These are phyloP conservation scores for Leishmania gerbilli DNA, from an alignment of 208 protist species.

Conservation along the genomic window DNA sequence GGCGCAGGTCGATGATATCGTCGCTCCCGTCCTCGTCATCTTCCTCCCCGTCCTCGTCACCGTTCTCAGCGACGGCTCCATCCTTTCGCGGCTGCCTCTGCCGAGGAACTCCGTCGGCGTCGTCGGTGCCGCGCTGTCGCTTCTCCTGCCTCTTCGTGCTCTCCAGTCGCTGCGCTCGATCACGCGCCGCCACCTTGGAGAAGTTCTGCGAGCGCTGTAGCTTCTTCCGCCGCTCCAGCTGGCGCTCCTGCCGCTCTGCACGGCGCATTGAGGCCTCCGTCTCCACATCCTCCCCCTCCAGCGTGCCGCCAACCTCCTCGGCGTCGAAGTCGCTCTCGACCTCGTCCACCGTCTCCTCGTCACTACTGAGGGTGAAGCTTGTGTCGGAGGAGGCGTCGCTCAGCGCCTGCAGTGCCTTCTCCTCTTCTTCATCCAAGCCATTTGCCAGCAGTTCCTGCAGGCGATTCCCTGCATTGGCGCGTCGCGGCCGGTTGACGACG, in stretches of 20 bases:
- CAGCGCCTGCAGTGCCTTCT: constrained; percentile 47
- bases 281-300: constrained; percentile 40
- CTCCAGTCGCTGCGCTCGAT: constrained; percentile 5
- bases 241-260: constrained; percentile 48
- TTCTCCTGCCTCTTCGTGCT: constrained; percentile 1
- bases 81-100: background rate
- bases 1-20: constrained; percentile 23
- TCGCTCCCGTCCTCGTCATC: constrained; percentile 11
- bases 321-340: constrained; percentile 83
- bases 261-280: constrained; percentile 59
- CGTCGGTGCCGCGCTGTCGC: background rate
- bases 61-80: constrained; percentile 2
- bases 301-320: constrained; percentile 42
- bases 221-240: constrained; percentile 29
- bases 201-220: constrained; percentile 37
- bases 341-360: constrained; percentile 62
- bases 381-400: constrained; percentile 57
- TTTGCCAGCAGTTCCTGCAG: constrained; percentile 67
- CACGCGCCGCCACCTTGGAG: constrained; percentile 12
- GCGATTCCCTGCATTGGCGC: constrained; percentile 66
- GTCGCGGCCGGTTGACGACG: constrained; percentile 35
- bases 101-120: background rate
- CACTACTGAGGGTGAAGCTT: constrained; percentile 60
- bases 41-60: constrained; percentile 3
- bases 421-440: constrained; percentile 73